Evolutionary conservation across 768 basidiomycete species (phyloP), one percentile per base, ranked within the genome.

Genomic region (Kwoniella shandongensis): DNA sequence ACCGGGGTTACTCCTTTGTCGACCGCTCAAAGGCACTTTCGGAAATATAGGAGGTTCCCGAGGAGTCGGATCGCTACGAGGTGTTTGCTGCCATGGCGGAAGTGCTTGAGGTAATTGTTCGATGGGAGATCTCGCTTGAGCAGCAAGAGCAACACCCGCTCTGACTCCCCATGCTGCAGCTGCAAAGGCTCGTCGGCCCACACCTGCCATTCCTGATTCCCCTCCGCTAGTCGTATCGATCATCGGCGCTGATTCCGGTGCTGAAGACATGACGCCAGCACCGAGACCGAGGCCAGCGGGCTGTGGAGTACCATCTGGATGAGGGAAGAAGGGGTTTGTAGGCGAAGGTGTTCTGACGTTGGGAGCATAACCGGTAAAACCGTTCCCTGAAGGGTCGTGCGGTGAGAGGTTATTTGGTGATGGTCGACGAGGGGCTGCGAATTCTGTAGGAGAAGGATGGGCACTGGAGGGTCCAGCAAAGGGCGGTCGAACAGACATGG

Each of bases 181-280:
- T 12, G 80, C 81, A 57, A 91, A 91, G 0, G 88, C 91, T 63
- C 90, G 79, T 58, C 91, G 79, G 7, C 91, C 91, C 6, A 93
- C 89, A 8, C 91, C 91, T 0, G 91, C 91, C 91, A 93, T 92
- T 0, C 78, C 78, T 3, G 76, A 75, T 39, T 67, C 67, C 3
- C 75, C 78, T 2, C 73, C 76, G 30, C 56, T 65, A 39, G 51
- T 54, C 26, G 55, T 61, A 56, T 63, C 63, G 51, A 51, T 44
- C 40, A 50, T 50, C 10, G 47, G 44, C 20, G 57, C 44, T 0
- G 50, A 54, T 42, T 47, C 45, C 1, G 63, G 65, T 47, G 60
- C 60, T 53, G 26, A 5, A n/a, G 44, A 26, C 27, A 45, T 54
- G 40, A 46, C 32, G 7, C 65, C 59, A 4, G 60, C 57, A 13